phyloP scores from a whole-genome alignment of 129 eudicot genomes.

The Rutidosis leptorrhynchoides region DNA sequence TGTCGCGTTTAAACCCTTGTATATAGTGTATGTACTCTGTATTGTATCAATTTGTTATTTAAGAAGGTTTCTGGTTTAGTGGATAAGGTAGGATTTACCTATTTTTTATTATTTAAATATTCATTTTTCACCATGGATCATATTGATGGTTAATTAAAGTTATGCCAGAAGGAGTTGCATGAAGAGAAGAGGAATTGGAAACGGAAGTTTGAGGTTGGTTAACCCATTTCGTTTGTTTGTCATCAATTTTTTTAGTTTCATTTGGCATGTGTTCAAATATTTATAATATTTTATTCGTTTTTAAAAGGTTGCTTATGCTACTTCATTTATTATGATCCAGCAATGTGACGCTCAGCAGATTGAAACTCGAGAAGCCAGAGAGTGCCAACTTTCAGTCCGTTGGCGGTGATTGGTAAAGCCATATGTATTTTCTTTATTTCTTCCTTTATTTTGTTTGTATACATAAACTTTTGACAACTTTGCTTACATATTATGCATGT shows the following conservation, averaged over 20 bases:
- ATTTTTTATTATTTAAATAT: background rate
- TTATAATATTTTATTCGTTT: background rate
- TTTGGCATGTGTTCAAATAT: background rate
- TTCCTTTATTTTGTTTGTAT: too few species aligned
- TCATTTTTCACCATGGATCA: conserved; percentile 2
- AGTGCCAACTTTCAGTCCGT: conserved; percentile 96
- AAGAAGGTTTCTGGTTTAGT: conserved; percentile 96
- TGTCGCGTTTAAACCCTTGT: too few species aligned
- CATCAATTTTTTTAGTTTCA: too few species aligned
- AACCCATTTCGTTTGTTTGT: too few species aligned
- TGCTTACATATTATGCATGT: background rate
- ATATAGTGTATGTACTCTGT: too few species aligned
- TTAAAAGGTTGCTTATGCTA: conserved; percentile 4
- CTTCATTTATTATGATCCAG: conserved; percentile 33
- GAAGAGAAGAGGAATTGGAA: conserved; percentile 76
- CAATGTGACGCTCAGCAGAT: conserved; percentile 93
- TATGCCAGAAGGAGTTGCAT: conserved; percentile 70
- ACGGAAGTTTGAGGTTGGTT: conserved; percentile 81
- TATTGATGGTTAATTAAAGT: conserved; percentile 39
- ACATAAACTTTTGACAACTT: background rate
- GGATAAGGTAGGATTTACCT: conserved; percentile 69
- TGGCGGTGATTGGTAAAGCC: conserved; percentile 88
- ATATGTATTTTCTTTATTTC: background rate
- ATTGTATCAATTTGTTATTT: too few species aligned
- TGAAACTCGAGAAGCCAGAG: conserved; percentile 90